Conservation (phyloP, 495 filamentous ascomycete genomes). For the Xylaria sp. region DNA sequence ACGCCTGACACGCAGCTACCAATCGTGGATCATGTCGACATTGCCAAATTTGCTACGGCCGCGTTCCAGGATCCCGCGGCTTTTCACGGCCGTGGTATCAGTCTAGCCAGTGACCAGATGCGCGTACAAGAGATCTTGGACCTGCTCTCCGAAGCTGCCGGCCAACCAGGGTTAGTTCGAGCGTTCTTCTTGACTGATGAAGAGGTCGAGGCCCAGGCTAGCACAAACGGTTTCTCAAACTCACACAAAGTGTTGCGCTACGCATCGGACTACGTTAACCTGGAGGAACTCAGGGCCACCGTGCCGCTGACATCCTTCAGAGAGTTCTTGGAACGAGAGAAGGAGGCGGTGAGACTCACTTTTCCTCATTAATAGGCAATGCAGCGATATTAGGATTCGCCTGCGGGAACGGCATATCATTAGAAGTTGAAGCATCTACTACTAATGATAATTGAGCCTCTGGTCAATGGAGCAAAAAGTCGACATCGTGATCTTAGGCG, state of each 20-base stretch:
- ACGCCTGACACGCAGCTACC: conserved; percentile 43
- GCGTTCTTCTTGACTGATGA: conserved; percentile 46
- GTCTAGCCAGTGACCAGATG: conserved; percentile 48
- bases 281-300: neutral
- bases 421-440: no score
- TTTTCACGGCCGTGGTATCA: conserved; percentile 45
- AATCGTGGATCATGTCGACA: conserved; percentile 55
- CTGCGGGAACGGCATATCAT: no score
- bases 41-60: conserved; percentile 49
- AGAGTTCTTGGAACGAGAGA: no score
- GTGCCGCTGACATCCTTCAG: neutral
- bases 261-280: neutral
- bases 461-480: no score
- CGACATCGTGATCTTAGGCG: no score
- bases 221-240: neutral
- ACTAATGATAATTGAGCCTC: no score
- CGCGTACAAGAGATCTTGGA: conserved; percentile 40
- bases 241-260: neutral
- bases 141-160: conserved; percentile 38
- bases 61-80: conserved; percentile 46
- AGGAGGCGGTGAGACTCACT: no score
- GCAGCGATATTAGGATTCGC: no score
- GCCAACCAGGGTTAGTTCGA: conserved; percentile 38
- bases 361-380: no score
- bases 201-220: conserved; percentile 34